These are phyloP conservation scores for Colletotrichum neosansevieriae DNA, from an alignment of 2,329 filamentous ascomycete genomes.

Conservation along the genomic window DNA sequence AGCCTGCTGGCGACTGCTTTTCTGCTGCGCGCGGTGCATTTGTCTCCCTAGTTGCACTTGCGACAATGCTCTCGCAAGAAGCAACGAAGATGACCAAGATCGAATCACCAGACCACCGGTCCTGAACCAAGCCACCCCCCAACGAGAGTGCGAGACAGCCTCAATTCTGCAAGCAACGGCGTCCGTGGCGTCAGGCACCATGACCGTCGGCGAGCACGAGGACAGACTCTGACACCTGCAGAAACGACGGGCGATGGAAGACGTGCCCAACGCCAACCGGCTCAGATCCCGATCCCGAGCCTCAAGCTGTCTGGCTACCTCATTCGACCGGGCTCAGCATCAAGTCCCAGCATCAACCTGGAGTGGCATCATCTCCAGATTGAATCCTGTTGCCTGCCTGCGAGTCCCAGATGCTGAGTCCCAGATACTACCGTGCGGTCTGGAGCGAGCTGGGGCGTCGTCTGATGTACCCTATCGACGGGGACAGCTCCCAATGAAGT, in stretches of 20 bases:
- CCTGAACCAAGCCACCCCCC: no score
- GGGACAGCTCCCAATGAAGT: background rate
- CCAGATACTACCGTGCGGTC: background rate
- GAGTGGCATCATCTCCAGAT: background rate
- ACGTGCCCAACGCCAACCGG: background rate
- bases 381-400: background rate
- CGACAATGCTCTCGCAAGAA: background rate
- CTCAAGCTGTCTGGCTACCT: background rate
- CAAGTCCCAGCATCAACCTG: conserved; percentile 1
- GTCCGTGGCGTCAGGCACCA: background rate
- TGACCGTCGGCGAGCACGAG: background rate
- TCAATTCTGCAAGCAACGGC: conserved; percentile 10
- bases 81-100: background rate
- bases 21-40: no score
- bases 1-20: no score
- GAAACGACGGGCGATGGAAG: conserved; percentile 11
- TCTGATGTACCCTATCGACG: background rate
- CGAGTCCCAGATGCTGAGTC: background rate
- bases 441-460: conserved; percentile 1
- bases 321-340: background rate
- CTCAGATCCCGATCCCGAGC: background rate
- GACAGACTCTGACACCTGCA: conserved; percentile 10
- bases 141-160: background rate
- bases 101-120: background rate
- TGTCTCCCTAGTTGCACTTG: no score